Percentiles rank a stretch among this genome's conserved stretches.
phyloP scores from a whole-genome alignment of 192 early-diverging fungal species.

The Mortierella claussenii region DNA sequence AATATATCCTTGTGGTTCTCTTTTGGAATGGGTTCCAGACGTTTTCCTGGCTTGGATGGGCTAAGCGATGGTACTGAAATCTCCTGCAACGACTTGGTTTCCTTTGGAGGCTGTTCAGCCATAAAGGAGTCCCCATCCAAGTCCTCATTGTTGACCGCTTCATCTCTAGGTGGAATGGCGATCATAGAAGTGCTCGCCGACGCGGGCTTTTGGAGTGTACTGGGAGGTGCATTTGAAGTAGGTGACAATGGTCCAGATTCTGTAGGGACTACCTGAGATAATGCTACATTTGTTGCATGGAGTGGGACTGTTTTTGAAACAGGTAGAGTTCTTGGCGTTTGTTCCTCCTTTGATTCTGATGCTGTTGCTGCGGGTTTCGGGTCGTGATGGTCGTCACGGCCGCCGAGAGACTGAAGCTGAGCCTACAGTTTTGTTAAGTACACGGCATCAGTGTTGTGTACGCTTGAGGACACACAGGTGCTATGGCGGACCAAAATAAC shows the following conservation, averaged over 20 bases:
- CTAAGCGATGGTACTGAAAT: slow-evolving; percentile 6
- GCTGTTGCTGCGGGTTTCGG: not conserved
- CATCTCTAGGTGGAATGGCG: slow-evolving; percentile 37
- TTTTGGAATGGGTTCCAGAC: slow-evolving; percentile 21
- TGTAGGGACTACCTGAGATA: too few relatives aligned
- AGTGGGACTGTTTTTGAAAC: not conserved
- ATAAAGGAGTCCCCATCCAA: slow-evolving; percentile 19
- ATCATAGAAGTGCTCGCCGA: slow-evolving; percentile 45
- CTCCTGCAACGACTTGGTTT: not conserved
- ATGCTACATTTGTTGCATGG: too few relatives aligned
- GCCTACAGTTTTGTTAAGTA: too few relatives aligned
- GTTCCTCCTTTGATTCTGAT: not conserved
- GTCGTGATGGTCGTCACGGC: slow-evolving; percentile 22
- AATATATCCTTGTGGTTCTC: slow-evolving; percentile 42
- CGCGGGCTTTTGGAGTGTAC: not conserved
- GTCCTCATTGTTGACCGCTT: slow-evolving; percentile 19
- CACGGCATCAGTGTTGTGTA: too few relatives aligned
- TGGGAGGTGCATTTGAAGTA: not conserved
- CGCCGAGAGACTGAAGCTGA: slow-evolving; percentile 49
- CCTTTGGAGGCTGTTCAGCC: slow-evolving; percentile 5
- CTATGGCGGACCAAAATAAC: not conserved
- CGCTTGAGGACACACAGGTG: too few relatives aligned
- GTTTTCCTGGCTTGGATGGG: slow-evolving; percentile 38
- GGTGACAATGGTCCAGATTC: slow-evolving; percentile 10
- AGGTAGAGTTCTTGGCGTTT: too few relatives aligned